A percentile compares a stretch with the other conserved stretches of the same genome.
Evolutionary conservation across 176 grass and related monocot genomes (phyloP).

Genomic region (Leersia perrieri): DNA sequence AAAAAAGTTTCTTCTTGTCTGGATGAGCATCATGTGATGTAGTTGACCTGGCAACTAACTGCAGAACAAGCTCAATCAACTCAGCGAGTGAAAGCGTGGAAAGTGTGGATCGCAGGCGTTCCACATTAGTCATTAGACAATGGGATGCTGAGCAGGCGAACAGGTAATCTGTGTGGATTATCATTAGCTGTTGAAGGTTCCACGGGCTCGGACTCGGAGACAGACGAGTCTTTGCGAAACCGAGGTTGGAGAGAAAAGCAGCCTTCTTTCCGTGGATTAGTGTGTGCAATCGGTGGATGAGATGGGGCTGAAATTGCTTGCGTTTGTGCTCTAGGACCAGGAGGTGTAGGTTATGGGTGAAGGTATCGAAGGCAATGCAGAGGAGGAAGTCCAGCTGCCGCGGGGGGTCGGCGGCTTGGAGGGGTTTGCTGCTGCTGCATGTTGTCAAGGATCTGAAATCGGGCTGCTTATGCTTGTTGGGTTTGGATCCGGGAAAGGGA

Average conservation of each 20-base stretch:
- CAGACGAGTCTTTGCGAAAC: slow-evolving; percentile 62
- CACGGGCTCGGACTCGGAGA: slow-evolving; percentile 23
- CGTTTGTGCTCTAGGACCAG: too few species aligned
- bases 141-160: slow-evolving; percentile 66
- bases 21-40: slow-evolving; percentile 59
- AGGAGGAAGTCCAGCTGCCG: slow-evolving; percentile 65
- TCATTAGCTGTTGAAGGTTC: too few species aligned
- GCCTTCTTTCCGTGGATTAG: slow-evolving; percentile 69
- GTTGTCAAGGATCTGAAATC: too few species aligned
- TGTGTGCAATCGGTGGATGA: slow-evolving; percentile 40
- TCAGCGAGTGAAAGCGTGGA: slow-evolving; percentile 67
- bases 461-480: too few species aligned
- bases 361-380: slow-evolving; percentile 68
- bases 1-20: slow-evolving; percentile 97
- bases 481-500: too few species aligned
- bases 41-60: slow-evolving; percentile 65
- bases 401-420: too few species aligned
- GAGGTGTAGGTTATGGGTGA: slow-evolving; percentile 59
- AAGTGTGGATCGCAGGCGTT: slow-evolving; percentile 74
- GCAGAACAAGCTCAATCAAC: slow-evolving; percentile 70
- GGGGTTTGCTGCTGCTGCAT: too few species aligned
- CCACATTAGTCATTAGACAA: slow-evolving; percentile 91
- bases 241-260: slow-evolving; percentile 73
- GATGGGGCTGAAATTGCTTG: slow-evolving; percentile 26
- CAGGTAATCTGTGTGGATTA: slow-evolving; percentile 55